Evolutionary conservation across 2,329 filamentous ascomycete genomes (phyloP).

Genomic region (Xylariomycetidae sp.): DNA sequence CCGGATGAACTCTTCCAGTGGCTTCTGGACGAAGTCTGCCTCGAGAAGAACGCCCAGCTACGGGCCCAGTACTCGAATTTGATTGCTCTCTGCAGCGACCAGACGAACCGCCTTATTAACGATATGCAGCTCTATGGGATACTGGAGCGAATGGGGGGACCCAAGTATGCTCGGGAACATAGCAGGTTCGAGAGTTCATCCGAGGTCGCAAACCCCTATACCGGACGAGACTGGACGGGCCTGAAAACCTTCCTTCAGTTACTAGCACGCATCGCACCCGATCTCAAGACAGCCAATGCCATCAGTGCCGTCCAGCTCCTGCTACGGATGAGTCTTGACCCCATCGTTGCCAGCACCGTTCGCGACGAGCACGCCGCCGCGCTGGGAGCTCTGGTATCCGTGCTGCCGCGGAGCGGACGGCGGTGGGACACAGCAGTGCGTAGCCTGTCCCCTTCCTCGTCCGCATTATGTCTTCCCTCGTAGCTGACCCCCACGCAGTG

Average conservation of each 20-base stretch:
- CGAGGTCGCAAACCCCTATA: constrained; percentile 24
- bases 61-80: constrained; percentile 56
- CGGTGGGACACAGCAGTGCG: constrained; percentile 39
- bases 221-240: constrained; percentile 39
- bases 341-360: constrained; percentile 30
- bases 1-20: constrained; percentile 62
- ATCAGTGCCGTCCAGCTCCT: constrained; percentile 40
- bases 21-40: constrained; percentile 55
- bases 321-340: constrained; percentile 51
- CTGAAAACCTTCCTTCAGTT: constrained; percentile 39
- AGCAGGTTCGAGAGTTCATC: constrained; percentile 18
- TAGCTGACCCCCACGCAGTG: constrained; percentile 34
- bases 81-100: constrained; percentile 36
- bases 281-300: constrained; percentile 28
- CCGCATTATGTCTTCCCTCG: background rate
- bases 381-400: constrained; percentile 36
- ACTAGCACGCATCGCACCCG: constrained; percentile 31
- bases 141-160: constrained; percentile 54
- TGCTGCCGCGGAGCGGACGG: constrained; percentile 31
- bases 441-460: constrained; percentile 4
- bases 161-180: constrained; percentile 34
- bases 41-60: constrained; percentile 49
- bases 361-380: constrained; percentile 25
- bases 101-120: constrained; percentile 39
- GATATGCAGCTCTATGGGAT: constrained; percentile 41